These are phyloP conservation scores for Sedum album DNA, from an alignment of 164 flowering plant species.

Conservation along the genomic window DNA sequence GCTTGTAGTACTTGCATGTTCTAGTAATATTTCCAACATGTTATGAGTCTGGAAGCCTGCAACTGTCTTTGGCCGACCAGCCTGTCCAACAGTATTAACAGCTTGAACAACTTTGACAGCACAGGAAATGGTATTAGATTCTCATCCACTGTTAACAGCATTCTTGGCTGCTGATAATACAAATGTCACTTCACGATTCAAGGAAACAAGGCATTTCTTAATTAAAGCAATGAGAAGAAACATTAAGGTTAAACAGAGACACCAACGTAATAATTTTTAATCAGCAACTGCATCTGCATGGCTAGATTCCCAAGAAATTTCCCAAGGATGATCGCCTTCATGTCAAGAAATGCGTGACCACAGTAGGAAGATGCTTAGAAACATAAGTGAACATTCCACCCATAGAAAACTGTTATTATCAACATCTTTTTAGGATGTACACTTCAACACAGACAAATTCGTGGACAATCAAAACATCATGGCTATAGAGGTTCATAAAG, in stretches of 20 bases:
- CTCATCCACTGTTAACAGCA: too few relatives aligned
- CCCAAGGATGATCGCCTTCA: slow-evolving; percentile 78
- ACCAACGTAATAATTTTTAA: neutral
- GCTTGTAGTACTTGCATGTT: too few relatives aligned
- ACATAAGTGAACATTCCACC: neutral
- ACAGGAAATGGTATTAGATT: too few relatives aligned
- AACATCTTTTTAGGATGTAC: too few relatives aligned
- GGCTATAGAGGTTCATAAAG: too few relatives aligned
- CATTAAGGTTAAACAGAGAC: too few relatives aligned
- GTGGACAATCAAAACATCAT: too few relatives aligned
- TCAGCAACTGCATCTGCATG: slow-evolving; percentile 55
- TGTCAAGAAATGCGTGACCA: slow-evolving; percentile 88
- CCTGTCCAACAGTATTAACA: slow-evolving; percentile 98
- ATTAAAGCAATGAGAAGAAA: neutral
- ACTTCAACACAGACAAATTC: too few relatives aligned
- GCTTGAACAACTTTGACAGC: slow-evolving; percentile 98
- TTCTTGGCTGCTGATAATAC: slow-evolving; percentile 58
- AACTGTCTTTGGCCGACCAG: slow-evolving; percentile 93
- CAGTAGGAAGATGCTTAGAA: slow-evolving; percentile 15
- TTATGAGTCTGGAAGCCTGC: slow-evolving; percentile 97
- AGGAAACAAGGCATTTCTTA: neutral
- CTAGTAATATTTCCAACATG: too few relatives aligned
- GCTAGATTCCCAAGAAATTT: slow-evolving; percentile 85
- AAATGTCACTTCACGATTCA: neutral
- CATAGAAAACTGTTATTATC: neutral